Conservation (phyloP, 2,329 filamentous ascomycete genomes). For the Cryphonectria nitschkei region DNA sequence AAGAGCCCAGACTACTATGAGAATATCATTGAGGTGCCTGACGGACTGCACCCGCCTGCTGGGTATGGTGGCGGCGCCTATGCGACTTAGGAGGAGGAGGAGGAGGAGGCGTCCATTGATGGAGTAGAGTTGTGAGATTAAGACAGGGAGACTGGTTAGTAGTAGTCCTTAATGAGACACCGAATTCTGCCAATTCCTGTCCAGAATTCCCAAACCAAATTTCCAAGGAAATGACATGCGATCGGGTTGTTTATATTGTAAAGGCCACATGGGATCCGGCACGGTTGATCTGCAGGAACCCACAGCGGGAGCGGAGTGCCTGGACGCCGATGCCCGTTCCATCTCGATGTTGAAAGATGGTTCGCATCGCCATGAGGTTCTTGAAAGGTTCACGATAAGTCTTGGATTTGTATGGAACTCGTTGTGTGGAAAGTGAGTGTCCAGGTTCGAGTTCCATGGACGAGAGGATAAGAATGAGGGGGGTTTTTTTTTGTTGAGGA, state of each 20-base stretch:
- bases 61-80: constrained; percentile 26
- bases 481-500: too few species aligned
- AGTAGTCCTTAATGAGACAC: not conserved
- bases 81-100: not conserved
- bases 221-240: not conserved
- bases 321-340: not conserved
- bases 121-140: too few species aligned
- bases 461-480: too few species aligned
- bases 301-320: not conserved
- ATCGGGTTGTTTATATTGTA: not conserved
- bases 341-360: not conserved
- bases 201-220: not conserved
- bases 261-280: not conserved
- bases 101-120: too few species aligned
- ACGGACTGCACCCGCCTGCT: constrained; percentile 35
- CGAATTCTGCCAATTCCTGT: not conserved
- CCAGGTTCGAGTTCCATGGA: too few species aligned
- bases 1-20: constrained; percentile 35
- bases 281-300: not conserved
- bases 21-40: constrained; percentile 35
- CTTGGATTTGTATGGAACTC: not conserved
- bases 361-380: not conserved
- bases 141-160: not conserved
- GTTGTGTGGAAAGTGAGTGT: not conserved
- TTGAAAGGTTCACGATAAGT: not conserved